Percentiles rank a stretch among this genome's conserved stretches.
These are phyloP conservation scores for Takashimella tepidaria DNA, from an alignment of 1,284 basidiomycete genomes.

Conservation along the genomic window DNA sequence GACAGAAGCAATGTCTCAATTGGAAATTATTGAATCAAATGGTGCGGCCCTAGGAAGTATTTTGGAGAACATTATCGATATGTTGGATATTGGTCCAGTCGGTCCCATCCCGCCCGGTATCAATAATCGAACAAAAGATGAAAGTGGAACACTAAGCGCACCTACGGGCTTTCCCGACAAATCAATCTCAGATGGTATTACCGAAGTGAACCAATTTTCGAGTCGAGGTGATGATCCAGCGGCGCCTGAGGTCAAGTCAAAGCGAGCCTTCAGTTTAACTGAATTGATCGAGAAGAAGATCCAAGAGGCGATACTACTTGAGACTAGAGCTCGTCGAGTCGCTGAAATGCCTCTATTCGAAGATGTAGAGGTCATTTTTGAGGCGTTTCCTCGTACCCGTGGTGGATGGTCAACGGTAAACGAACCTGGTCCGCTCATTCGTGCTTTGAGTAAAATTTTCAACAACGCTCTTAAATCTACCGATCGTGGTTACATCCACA, in stretches of 20 bases:
- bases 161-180: conserved; percentile 5
- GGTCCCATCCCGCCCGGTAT: too few species aligned
- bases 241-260: neutral
- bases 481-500: conserved; percentile 32
- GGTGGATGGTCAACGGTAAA: conserved; percentile 26
- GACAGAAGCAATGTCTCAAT: conserved; percentile 15
- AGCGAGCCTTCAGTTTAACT: conserved; percentile 12
- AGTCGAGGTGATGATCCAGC: neutral
- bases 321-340: conserved; percentile 25
- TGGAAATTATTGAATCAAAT: conserved; percentile 26
- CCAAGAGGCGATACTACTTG: conserved; percentile 22
- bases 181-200: neutral
- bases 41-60: conserved; percentile 23
- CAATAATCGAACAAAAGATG: too few species aligned
- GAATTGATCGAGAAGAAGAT: conserved; percentile 26
- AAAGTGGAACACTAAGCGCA: neutral
- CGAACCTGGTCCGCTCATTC: conserved; percentile 24
- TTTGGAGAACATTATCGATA: conserved; percentile 32
- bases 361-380: conserved; percentile 36
- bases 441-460: conserved; percentile 30
- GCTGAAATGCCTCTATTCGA: conserved; percentile 23
- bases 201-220: neutral
- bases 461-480: conserved; percentile 37
- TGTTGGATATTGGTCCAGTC: conserved; percentile 28
- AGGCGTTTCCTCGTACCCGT: conserved; percentile 31